Evolutionary conservation across 106 monocot species (phyloP).

Genomic region (Acorus calamus): DNA sequence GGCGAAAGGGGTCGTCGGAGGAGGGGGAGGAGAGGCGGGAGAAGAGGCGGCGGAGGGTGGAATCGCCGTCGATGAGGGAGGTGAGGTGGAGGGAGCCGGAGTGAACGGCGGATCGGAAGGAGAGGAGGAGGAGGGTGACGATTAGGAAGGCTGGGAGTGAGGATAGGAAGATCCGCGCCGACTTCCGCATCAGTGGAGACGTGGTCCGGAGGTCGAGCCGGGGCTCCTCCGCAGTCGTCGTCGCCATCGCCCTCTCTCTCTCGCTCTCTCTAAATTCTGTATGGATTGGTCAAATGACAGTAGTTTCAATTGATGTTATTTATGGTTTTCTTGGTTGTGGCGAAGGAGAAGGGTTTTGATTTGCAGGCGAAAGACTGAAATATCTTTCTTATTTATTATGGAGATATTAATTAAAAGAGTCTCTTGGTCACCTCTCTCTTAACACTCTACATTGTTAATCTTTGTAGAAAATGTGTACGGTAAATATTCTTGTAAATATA

Average conservation of each 20-base stretch:
- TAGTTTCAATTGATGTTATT: too few relatives aligned
- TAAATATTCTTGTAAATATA: too few relatives aligned
- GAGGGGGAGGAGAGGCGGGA: conserved; percentile 29
- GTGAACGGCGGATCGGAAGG: conserved; percentile 52
- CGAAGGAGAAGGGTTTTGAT: too few relatives aligned
- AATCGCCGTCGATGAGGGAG: conserved; percentile 38
- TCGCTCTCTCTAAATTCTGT: neutral
- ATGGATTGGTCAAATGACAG: too few relatives aligned
- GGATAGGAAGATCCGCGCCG: conserved; percentile 18
- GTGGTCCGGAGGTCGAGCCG: conserved; percentile 1
- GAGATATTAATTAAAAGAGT: too few relatives aligned
- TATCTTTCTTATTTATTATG: too few relatives aligned
- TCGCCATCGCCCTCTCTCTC: neutral
- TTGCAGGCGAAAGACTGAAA: too few relatives aligned
- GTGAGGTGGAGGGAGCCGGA: conserved; percentile 36
- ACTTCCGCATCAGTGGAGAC: conserved; percentile 21
- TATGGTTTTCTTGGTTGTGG: too few relatives aligned
- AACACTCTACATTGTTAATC: too few relatives aligned
- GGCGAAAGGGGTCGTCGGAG: conserved; percentile 1
- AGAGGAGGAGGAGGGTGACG: conserved; percentile 44
- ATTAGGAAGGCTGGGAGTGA: conserved; percentile 36
- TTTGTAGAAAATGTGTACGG: too few relatives aligned
- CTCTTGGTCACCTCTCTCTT: too few relatives aligned
- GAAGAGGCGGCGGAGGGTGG: conserved; percentile 37
- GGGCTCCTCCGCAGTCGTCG: neutral